phyloP scores from a whole-genome alignment of 441 rosid genomes.

The Erodium trifolium region DNA sequence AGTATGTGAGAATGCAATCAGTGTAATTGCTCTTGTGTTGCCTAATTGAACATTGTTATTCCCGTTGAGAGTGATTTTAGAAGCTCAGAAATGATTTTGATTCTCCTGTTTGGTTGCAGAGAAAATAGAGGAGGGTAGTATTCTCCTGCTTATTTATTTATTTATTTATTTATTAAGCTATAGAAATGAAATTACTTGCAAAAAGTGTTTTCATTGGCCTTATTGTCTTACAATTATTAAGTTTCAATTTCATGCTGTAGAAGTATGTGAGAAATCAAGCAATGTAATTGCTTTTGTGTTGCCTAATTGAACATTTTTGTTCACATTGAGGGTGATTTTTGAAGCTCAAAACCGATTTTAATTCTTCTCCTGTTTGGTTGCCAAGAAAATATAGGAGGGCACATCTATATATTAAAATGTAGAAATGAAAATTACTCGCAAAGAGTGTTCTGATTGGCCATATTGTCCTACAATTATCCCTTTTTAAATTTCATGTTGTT shows the following conservation, averaged over 20 bases:
- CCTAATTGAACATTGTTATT: neutral
- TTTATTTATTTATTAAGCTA: neutral
- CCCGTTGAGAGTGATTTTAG: neutral
- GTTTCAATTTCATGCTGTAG: too few relatives aligned
- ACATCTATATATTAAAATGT: neutral
- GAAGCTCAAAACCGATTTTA: neutral
- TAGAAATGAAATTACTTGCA: neutral
- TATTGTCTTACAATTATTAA: too few relatives aligned
- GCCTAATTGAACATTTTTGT: neutral
- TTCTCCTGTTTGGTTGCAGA: neutral
- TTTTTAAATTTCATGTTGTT: too few relatives aligned
- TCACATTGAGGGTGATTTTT: too few relatives aligned
- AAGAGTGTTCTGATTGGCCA: neutral
- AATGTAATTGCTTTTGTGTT: neutral
- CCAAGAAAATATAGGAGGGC: neutral
- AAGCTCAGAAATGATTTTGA: neutral
- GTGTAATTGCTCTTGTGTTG: neutral
- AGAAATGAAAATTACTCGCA: neutral
- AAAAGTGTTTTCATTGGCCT: neutral
- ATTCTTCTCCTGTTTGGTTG: neutral
- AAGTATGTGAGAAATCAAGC: neutral
- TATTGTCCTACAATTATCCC: too few relatives aligned
- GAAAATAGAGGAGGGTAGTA: neutral
- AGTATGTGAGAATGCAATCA: neutral
- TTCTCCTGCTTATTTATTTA: neutral